Conservation (phyloP, 2,329 filamentous ascomycete species). For the Epicoccum sorghinum region DNA sequence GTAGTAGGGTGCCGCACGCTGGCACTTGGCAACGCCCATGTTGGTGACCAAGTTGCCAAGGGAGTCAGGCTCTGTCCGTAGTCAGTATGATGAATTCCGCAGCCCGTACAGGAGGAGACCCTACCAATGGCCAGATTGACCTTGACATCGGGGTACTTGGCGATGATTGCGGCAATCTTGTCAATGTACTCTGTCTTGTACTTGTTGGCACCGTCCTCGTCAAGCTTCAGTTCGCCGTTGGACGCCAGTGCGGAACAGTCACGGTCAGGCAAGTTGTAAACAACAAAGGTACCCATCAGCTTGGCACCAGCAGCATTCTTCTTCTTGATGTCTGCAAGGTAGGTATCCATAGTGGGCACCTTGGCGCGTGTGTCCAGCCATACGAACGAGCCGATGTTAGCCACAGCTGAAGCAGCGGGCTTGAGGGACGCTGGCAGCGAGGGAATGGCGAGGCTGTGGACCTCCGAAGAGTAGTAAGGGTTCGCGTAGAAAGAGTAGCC, state of each 20-base stretch:
- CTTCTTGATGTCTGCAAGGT: slow-evolving; percentile 55
- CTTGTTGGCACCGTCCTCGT: slow-evolving; percentile 56
- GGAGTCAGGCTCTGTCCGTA: slow-evolving; percentile 59
- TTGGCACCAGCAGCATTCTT: slow-evolving; percentile 57
- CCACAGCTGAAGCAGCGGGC: slow-evolving; percentile 56
- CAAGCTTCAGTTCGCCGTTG: slow-evolving; percentile 66
- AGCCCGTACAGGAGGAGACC: neutral
- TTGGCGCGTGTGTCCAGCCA: slow-evolving; percentile 61
- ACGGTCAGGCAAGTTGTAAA: slow-evolving; percentile 68
- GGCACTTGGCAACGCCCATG: slow-evolving; percentile 60
- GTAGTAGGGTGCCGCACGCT: slow-evolving; percentile 61
- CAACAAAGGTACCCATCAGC: slow-evolving; percentile 61
- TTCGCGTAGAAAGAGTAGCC: slow-evolving; percentile 60
- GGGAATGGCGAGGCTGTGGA: slow-evolving; percentile 64
- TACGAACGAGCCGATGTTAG: slow-evolving; percentile 58
- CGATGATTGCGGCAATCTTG: slow-evolving; percentile 59
- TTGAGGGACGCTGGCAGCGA: slow-evolving; percentile 62
- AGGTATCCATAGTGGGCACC: slow-evolving; percentile 56
- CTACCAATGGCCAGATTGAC: slow-evolving; percentile 58
- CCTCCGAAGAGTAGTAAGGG: slow-evolving; percentile 60
- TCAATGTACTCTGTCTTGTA: slow-evolving; percentile 61
- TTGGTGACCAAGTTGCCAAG: slow-evolving; percentile 69
- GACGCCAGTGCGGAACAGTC: slow-evolving; percentile 69
- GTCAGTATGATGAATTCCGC: neutral
- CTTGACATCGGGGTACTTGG: slow-evolving; percentile 59